phyloP scores from a whole-genome alignment of 2,329 filamentous ascomycete genomes.

The Aspergillus felis region DNA sequence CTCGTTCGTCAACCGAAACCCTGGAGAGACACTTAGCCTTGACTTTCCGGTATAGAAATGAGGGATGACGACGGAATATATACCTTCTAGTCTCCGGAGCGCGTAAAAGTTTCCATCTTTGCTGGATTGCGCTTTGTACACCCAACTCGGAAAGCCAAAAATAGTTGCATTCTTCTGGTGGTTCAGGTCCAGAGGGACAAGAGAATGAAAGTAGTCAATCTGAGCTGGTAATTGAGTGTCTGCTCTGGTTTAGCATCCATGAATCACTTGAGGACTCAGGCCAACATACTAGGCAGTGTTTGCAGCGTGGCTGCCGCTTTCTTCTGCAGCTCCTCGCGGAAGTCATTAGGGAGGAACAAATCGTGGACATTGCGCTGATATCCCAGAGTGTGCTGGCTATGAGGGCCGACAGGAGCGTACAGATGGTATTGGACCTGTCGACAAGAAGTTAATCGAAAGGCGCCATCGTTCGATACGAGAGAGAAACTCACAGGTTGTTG shows the following conservation, averaged over 20 bases:
- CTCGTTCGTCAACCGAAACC: slow-evolving; percentile 83
- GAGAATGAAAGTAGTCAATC: slow-evolving; percentile 85
- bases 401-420: slow-evolving; percentile 82
- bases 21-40: slow-evolving; percentile 33
- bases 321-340: slow-evolving; percentile 84
- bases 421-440: slow-evolving; percentile 78
- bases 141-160: slow-evolving; percentile 88
- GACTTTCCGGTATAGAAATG: not conserved
- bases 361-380: slow-evolving; percentile 87
- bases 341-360: slow-evolving; percentile 82
- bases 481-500: slow-evolving; percentile 57
- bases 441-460: not conserved
- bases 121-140: slow-evolving; percentile 88
- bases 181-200: slow-evolving; percentile 81
- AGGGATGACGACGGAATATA: slow-evolving; percentile 3
- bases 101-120: slow-evolving; percentile 89
- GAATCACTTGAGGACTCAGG: not conserved
- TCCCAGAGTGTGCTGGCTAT: slow-evolving; percentile 72
- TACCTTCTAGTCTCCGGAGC: slow-evolving; percentile 77
- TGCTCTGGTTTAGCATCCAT: slow-evolving; percentile 21
- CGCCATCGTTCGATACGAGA: not conserved
- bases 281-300: slow-evolving; percentile 67
- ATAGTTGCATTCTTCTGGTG: slow-evolving; percentile 72
- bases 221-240: slow-evolving; percentile 67
- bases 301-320: slow-evolving; percentile 83